These are phyloP conservation scores for Chlamydomonas incerta DNA, from an alignment of 139 green algal species.

Conservation along the genomic window DNA sequence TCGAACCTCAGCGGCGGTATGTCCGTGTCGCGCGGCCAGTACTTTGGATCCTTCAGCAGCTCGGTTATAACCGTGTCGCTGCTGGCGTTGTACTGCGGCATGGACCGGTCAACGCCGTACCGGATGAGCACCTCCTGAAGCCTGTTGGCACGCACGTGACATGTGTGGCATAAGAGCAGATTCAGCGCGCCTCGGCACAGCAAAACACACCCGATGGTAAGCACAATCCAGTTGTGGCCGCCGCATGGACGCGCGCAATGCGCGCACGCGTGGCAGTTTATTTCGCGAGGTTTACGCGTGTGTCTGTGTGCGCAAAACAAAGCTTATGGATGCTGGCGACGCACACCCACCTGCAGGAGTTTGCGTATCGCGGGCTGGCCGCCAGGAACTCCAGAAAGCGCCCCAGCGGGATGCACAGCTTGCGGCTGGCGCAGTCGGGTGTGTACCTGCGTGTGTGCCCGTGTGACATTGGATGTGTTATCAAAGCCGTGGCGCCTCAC, in stretches of 20 bases:
- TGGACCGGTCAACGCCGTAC: neutral
- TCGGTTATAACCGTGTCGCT: no score
- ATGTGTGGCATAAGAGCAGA: no score
- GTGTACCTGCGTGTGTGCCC: conserved; percentile 34
- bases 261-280: no score
- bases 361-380: neutral
- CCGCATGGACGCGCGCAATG: no score
- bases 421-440: conserved; percentile 4
- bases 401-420: conserved; percentile 24
- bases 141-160: neutral
- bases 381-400: conserved; percentile 21
- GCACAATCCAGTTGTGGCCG: no score
- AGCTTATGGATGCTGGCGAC: no score
- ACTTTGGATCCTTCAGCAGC: neutral
- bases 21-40: neutral
- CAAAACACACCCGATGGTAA: no score
- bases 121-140: neutral
- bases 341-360: neutral
- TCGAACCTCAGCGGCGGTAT: neutral
- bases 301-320: no score
- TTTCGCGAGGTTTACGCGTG: no score
- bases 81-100: neutral
- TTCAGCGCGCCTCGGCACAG: no score
- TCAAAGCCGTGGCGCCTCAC: no score
- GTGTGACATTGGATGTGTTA: no score